Percentiles rank a stretch among this genome's conserved stretches.
Evolutionary conservation across 192 early-diverging fungal species (phyloP).

Genomic region (Geosiphon pyriformis): DNA sequence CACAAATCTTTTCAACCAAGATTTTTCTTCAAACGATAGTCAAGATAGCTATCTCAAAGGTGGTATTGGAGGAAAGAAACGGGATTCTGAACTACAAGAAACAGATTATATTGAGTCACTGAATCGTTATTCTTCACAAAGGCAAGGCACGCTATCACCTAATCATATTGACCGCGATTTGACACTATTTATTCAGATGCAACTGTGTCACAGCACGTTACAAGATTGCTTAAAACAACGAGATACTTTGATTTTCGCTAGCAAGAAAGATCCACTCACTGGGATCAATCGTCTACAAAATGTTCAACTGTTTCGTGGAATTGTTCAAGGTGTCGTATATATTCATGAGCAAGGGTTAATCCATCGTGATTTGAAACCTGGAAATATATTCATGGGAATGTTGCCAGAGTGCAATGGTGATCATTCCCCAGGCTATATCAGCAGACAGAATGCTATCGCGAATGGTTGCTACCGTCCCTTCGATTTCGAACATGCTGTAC

Average conservation of each 20-base stretch:
- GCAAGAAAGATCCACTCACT: slow-evolving; percentile 10
- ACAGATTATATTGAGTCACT: no score
- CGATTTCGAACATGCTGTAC: slow-evolving; percentile 39
- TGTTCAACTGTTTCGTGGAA: slow-evolving; percentile 21
- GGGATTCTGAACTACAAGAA: neutral
- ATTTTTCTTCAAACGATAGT: no score
- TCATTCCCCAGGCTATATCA: no score
- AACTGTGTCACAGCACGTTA: slow-evolving; percentile 76
- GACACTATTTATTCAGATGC: slow-evolving; percentile 84
- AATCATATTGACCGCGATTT: slow-evolving; percentile 29
- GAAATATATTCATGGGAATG: slow-evolving; percentile 50
- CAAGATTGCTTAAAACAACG: slow-evolving; percentile 56
- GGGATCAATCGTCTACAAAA: slow-evolving; percentile 21
- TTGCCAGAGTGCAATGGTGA: neutral
- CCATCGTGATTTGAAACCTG: slow-evolving; percentile 68
- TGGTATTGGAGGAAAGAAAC: neutral
- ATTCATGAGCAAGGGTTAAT: slow-evolving; percentile 63
- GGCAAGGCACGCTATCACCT: no score
- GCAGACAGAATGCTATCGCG: no score
- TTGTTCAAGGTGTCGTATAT: slow-evolving; percentile 68
- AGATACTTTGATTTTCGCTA: neutral
- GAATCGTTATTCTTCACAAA: neutral
- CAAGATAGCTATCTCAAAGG: slow-evolving; percentile 12
- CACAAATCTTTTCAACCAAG: no score
- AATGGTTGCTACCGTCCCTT: neutral